These are phyloP conservation scores for Pichia thaimueangensis DNA, from an alignment of 805 yeast species.

Conservation along the genomic window DNA sequence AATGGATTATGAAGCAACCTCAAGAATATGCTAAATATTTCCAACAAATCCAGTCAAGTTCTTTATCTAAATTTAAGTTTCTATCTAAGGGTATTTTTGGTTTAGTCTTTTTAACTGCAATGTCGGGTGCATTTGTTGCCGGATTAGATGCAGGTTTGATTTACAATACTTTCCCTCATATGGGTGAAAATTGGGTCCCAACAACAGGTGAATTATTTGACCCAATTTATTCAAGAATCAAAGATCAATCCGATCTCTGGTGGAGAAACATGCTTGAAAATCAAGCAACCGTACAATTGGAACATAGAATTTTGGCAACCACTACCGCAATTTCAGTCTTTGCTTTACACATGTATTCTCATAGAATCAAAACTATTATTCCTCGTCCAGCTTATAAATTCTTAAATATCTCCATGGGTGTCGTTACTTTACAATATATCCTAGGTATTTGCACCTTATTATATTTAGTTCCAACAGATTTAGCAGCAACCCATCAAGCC, in stretches of 20 bases:
- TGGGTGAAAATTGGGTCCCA: constrained; percentile 85
- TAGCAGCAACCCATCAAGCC: constrained; percentile 96
- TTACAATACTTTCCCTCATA: constrained; percentile 92
- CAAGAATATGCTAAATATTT: constrained; percentile 46
- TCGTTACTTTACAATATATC: constrained; percentile 75
- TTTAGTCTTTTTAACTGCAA: constrained; percentile 80
- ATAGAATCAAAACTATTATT: constrained; percentile 44
- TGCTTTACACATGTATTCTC: constrained; percentile 65
- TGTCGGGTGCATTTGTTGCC: constrained; percentile 98
- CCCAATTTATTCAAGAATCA: constrained; percentile 59
- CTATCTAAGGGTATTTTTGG: constrained; percentile 51
- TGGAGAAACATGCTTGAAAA: constrained; percentile 94
- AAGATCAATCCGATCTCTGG: constrained; percentile 64
- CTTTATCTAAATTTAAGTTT: constrained; percentile 50
- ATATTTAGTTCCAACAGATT: constrained; percentile 83
- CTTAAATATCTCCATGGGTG: constrained; percentile 69
- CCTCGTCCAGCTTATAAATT: constrained; percentile 53
- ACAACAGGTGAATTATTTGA: constrained; percentile 72
- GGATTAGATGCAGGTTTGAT: constrained; percentile 97
- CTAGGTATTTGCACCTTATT: constrained; percentile 83
- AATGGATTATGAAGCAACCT: constrained; percentile 62
- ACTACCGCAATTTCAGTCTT: constrained; percentile 69
- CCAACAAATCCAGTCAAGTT: constrained; percentile 54
- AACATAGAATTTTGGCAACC: constrained; percentile 80
- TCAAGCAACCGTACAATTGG: constrained; percentile 91